A percentile compares a stretch with the other conserved stretches of the same genome.
Evolutionary conservation across 1,284 basidiomycete genomes (phyloP).

Genomic region (Trametes sp.): DNA sequence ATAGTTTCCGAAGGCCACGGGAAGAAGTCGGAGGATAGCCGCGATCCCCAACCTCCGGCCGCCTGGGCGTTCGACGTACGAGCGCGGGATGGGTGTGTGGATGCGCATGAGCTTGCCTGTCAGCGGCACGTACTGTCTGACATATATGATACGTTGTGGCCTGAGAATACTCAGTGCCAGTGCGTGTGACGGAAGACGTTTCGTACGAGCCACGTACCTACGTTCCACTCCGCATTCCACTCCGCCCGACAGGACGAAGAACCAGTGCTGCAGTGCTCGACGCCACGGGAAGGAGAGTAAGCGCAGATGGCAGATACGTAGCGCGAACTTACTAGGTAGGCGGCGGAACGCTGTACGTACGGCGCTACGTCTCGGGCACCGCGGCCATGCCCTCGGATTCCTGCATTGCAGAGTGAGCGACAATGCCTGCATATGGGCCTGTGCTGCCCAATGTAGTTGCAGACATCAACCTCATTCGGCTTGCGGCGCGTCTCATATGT

Average conservation of each 20-base stretch:
- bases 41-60: neutral
- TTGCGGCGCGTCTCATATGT: neutral
- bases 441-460: neutral
- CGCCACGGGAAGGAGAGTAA: neutral
- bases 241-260: slow-evolving; percentile 5
- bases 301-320: slow-evolving; percentile 1
- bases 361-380: slow-evolving; percentile 8
- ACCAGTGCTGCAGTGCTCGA: neutral
- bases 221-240: slow-evolving; percentile 11
- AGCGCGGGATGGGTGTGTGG: neutral
- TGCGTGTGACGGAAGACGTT: neutral
- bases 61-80: neutral
- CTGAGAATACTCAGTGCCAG: neutral
- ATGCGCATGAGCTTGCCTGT: neutral
- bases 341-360: slow-evolving; percentile 15
- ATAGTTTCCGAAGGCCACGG: slow-evolving; percentile 3
- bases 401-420: neutral
- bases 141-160: neutral
- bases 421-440: neutral
- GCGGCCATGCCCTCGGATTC: slow-evolving; percentile 1
- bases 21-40: neutral
- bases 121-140: neutral
- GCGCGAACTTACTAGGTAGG: neutral
- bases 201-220: neutral
- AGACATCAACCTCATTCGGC: neutral